These are phyloP conservation scores for Claviceps sorghi DNA, from an alignment of 2,329 filamentous ascomycete species.

Conservation along the genomic window DNA sequence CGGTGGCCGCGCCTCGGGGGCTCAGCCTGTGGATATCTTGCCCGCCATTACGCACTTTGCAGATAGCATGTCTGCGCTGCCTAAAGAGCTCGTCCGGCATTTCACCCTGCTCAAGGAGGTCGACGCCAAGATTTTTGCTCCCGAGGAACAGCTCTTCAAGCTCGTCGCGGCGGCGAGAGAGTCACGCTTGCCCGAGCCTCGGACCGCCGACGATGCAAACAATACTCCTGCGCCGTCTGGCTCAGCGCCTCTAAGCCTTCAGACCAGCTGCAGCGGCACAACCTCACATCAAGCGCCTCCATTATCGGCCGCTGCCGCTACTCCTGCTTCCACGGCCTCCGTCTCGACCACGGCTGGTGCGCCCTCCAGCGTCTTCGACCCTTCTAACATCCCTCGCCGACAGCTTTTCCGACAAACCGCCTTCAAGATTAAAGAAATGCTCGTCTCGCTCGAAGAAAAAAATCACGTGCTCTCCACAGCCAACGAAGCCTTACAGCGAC, in stretches of 20 bases:
- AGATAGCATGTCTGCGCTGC: slow-evolving; percentile 80
- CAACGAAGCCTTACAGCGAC: slow-evolving; percentile 74
- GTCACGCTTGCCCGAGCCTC: slow-evolving; percentile 31
- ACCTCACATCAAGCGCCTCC: slow-evolving; percentile 21
- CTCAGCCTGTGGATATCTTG: slow-evolving; percentile 52
- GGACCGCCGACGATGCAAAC: slow-evolving; percentile 28
- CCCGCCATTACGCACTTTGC: slow-evolving; percentile 64
- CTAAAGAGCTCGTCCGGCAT: slow-evolving; percentile 88
- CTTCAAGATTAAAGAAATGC: slow-evolving; percentile 65
- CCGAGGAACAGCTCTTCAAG: slow-evolving; percentile 68
- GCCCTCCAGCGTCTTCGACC: slow-evolving; percentile 31
- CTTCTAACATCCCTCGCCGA: slow-evolving; percentile 49
- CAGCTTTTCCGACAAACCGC: slow-evolving; percentile 67
- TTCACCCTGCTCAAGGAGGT: slow-evolving; percentile 95
- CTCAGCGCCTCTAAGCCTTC: slow-evolving; percentile 34
- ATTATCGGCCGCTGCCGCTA: slow-evolving; percentile 14
- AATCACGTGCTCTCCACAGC: slow-evolving; percentile 92
- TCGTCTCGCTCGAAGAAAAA: slow-evolving; percentile 89
- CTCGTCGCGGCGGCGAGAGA: slow-evolving; percentile 53
- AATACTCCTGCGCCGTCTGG: slow-evolving; percentile 24
- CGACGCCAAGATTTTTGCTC: slow-evolving; percentile 85
- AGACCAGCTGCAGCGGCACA: slow-evolving; percentile 31
- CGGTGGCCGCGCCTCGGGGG: slow-evolving; percentile 27
- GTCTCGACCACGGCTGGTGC: slow-evolving; percentile 24
- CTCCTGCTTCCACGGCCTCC: slow-evolving; percentile 17